phyloP scores from a whole-genome alignment of 345 rosid species.

The Capsella bursapastoris region DNA sequence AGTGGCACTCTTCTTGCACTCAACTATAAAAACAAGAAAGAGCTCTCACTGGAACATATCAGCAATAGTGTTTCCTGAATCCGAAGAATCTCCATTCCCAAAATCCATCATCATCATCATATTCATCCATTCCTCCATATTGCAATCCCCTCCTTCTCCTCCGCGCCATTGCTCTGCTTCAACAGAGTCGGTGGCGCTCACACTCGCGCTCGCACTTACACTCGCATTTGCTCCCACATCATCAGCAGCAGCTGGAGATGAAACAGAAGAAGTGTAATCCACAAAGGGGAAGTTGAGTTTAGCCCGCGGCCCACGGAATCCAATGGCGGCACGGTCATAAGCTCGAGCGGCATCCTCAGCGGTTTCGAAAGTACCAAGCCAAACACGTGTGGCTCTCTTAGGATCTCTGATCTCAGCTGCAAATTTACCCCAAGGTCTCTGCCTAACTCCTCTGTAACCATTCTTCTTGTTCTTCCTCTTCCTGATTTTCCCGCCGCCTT shows the following conservation, averaged over 20 bases:
- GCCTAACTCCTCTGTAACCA: slow-evolving; percentile 90
- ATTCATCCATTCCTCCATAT: slow-evolving; percentile 52
- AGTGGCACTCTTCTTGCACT: slow-evolving; percentile 35
- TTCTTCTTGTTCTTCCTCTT: slow-evolving; percentile 58
- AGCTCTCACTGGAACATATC: slow-evolving; percentile 44
- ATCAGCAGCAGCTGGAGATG: not conserved
- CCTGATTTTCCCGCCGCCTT: slow-evolving; percentile 43
- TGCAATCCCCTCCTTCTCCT: slow-evolving; percentile 45
- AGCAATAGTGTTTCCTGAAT: slow-evolving; percentile 51
- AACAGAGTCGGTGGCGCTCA: slow-evolving; percentile 16
- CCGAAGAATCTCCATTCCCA: slow-evolving; percentile 60
- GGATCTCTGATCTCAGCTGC: slow-evolving; percentile 99
- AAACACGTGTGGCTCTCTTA: slow-evolving; percentile 69
- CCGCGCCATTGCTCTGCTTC: slow-evolving; percentile 40
- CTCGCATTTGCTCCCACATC: not conserved
- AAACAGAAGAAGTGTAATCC: slow-evolving; percentile 33
- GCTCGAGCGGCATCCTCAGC: slow-evolving; percentile 96
- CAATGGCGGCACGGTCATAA: slow-evolving; percentile 80
- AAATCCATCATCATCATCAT: slow-evolving; percentile 68
- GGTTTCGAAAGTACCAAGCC: slow-evolving; percentile 93
- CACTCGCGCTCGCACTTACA: slow-evolving; percentile 23
- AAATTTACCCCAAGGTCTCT: slow-evolving; percentile 98
- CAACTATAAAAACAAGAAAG: slow-evolving; percentile 38
- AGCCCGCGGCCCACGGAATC: slow-evolving; percentile 68
- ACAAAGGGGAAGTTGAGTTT: slow-evolving; percentile 72